Conservation (phyloP, 2,329 filamentous ascomycete genomes). For the Leptographium lundbergii region DNA sequence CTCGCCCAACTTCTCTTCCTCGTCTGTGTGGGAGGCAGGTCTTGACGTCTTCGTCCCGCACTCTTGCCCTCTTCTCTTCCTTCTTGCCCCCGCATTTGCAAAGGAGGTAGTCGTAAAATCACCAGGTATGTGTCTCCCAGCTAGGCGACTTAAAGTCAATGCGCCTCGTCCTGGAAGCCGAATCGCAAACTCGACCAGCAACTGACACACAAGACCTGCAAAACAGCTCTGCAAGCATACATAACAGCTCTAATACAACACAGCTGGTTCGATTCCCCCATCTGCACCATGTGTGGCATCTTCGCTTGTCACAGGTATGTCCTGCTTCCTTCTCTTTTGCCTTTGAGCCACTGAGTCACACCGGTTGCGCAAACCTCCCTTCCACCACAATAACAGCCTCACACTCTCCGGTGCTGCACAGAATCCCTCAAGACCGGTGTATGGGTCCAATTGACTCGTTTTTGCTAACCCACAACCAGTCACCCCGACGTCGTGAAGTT, state of each 20-base stretch:
- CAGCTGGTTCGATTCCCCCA: no score
- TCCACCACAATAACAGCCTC: conserved; percentile 14
- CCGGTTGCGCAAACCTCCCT: conserved; percentile 14
- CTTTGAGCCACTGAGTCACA: conserved; percentile 19
- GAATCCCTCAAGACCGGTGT: neutral
- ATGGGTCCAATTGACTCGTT: neutral
- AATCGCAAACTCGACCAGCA: neutral
- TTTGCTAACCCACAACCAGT: conserved; percentile 26
- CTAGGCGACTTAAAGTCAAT: neutral
- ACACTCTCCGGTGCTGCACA: neutral
- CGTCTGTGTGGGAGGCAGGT: neutral
- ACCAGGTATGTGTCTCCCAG: neutral
- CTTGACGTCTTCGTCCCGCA: neutral
- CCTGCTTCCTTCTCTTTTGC: conserved; percentile 10
- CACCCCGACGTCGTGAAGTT: conserved; percentile 94
- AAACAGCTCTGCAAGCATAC: neutral
- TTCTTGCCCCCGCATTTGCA: neutral
- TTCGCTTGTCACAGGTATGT: conserved; percentile 87
- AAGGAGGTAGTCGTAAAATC: neutral
- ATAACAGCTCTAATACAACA: neutral
- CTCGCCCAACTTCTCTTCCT: neutral
- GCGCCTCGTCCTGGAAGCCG: neutral
- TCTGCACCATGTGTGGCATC: conserved; percentile 72
- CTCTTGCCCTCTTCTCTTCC: neutral
- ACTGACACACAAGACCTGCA: neutral